Evolutionary conservation across 768 basidiomycete species (phyloP).

Genomic region (Hortiboletus campestris): DNA sequence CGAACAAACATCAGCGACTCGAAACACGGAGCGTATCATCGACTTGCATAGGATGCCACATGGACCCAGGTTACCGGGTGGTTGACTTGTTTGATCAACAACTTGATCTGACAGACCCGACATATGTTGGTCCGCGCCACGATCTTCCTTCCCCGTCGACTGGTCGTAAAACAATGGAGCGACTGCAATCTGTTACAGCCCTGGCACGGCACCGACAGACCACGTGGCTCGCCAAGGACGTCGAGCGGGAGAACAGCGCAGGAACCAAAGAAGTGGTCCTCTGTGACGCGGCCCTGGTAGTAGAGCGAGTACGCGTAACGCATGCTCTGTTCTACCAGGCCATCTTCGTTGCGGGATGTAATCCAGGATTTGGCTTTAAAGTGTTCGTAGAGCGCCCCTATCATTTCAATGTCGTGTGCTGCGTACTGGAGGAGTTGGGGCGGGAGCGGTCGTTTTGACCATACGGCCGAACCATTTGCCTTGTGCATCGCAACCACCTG

Average conservation of each 20-base stretch:
- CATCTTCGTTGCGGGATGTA: constrained; percentile 11
- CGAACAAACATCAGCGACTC: constrained; percentile 4
- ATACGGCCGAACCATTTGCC: constrained; percentile 26
- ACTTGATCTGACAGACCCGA: constrained; percentile 32
- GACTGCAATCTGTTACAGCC: constrained; percentile 31
- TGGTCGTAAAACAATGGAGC: constrained; percentile 25
- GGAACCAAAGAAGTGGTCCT: constrained; percentile 24
- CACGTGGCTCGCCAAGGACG: constrained; percentile 25
- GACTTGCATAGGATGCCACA: constrained; percentile 18
- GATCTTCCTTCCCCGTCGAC: constrained; percentile 15
- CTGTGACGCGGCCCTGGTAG: constrained; percentile 27
- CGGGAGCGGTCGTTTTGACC: constrained; percentile 39
- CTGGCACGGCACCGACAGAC: constrained; percentile 21
- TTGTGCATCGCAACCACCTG: constrained; percentile 39
- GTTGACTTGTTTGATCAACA: constrained; percentile 24
- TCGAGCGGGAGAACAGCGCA: constrained; percentile 26
- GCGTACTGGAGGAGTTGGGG: constrained; percentile 39
- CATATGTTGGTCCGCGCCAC: constrained; percentile 25
- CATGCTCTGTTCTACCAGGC: constrained; percentile 26
- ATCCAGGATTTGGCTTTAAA: constrained; percentile 31
- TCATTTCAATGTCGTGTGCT: constrained; percentile 41
- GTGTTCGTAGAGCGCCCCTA: constrained; percentile 35
- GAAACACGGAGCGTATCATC: background rate
- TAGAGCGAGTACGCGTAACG: constrained; percentile 30
- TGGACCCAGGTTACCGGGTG: constrained; percentile 23